Evolutionary conservation across 345 rosid species (phyloP), one percentile per base, ranked within the genome.

Genomic region (Laguncularia racemosa): DNA sequence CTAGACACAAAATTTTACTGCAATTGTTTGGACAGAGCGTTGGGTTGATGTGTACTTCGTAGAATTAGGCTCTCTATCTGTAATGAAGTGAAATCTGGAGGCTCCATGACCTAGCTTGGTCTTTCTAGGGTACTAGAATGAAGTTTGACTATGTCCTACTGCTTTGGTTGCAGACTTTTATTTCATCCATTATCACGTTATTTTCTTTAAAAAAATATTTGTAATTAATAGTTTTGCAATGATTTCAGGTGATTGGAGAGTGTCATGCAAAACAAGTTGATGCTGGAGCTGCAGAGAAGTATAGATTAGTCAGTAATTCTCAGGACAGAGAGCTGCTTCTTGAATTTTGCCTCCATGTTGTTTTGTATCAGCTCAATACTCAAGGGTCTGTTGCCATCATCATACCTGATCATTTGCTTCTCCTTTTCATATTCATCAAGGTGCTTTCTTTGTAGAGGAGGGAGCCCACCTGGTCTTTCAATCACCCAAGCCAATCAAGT

Each of bases 391-490:
- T 44, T 61, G 28, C 59, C 44, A 50, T 11, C 23, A 48, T 50
- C 0, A 17, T 26, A 43, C 58, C 57, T 52, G 56, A 68, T 52
- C 14, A 43, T 33, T 45, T 46, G 13, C 43, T 47, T 10, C 56
- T 62, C 54, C 57, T 17, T 16, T 23, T 33, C 50, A 65, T 60
- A 21, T 68, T 53, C 14, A 61, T 50, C 51, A 64, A 52, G 60
- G 69, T 61, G 62, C 53, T 71, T 79, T 59, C 63, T 23, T 46
- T 78, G 63, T 75, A 92, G 98, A 16, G 91, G 86, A 69, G 95
- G 85, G 67, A 65, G 81, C 70, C 75, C 87, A 28, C 86, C 95
- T 33, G 98, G 98, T 55, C 98, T 92, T 57, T 92, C 98, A 72
- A 59, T 71, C 71, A 73, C 76, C 65, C 93, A 89, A 79, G 78